These are phyloP conservation scores for Tagetes erecta DNA, from an alignment of 129 eudicot genomes.

Conservation along the genomic window DNA sequence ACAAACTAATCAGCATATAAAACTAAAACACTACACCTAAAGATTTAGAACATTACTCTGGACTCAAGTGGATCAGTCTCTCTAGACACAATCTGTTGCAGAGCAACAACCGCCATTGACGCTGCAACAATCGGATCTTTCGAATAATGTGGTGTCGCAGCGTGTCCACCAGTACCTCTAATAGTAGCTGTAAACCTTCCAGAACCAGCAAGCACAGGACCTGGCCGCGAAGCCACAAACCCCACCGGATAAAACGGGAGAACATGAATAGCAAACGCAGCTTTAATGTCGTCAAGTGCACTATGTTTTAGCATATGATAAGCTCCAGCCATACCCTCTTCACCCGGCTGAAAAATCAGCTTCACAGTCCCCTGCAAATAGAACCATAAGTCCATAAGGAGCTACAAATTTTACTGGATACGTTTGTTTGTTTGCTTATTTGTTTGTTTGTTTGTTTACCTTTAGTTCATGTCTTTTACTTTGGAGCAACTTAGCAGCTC, in stretches of 20 bases:
- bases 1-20: no score
- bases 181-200: slow-evolving; percentile 54
- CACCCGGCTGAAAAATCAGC: slow-evolving; percentile 74
- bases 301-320: slow-evolving; percentile 61
- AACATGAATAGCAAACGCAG: slow-evolving; percentile 57
- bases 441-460: slow-evolving; percentile 30
- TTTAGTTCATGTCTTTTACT: slow-evolving; percentile 42
- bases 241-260: slow-evolving; percentile 48
- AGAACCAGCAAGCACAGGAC: slow-evolving; percentile 60
- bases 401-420: no score
- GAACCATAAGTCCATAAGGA: no score
- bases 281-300: slow-evolving; percentile 50
- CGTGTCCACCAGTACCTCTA: slow-evolving; percentile 63
- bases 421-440: slow-evolving; percentile 19
- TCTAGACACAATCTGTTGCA: slow-evolving; percentile 70
- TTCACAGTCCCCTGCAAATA: slow-evolving; percentile 53
- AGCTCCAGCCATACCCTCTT: slow-evolving; percentile 66
- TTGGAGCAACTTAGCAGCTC: slow-evolving; percentile 69
- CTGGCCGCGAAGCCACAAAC: slow-evolving; percentile 53
- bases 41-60: slow-evolving; percentile 44
- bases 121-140: slow-evolving; percentile 67
- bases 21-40: neutral
- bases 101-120: slow-evolving; percentile 53
- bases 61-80: slow-evolving; percentile 66
- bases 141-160: slow-evolving; percentile 48